A percentile compares a stretch with the other conserved stretches of the same genome.
Evolutionary conservation across 2,329 filamentous ascomycete species (phyloP).

Genomic region (Ophiocordyceps robertsii): DNA sequence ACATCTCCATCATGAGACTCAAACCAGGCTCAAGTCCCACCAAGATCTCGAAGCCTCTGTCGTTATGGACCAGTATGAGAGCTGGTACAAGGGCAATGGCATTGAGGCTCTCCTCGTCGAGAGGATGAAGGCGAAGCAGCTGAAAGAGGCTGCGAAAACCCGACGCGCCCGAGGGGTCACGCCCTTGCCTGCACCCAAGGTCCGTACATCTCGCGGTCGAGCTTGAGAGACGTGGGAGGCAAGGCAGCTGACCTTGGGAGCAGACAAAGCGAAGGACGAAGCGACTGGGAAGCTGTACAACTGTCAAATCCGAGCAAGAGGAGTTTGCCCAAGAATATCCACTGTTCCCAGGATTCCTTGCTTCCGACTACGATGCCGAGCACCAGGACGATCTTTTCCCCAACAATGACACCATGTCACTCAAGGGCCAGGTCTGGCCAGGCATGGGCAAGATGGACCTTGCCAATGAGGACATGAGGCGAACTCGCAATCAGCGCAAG

Average conservation of each 20-base stretch:
- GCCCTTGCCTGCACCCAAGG: slow-evolving; percentile 10
- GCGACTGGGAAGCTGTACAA: slow-evolving; percentile 7
- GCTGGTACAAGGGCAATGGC: slow-evolving; percentile 62
- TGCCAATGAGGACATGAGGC: slow-evolving; percentile 58
- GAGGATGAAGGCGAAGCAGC: slow-evolving; percentile 63
- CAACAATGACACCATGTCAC: slow-evolving; percentile 19
- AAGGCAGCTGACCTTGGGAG: slow-evolving; percentile 1
- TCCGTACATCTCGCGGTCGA: slow-evolving; percentile 1
- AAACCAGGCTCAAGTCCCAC: slow-evolving; percentile 59
- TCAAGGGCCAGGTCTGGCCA: slow-evolving; percentile 63
- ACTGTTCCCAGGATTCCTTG: slow-evolving; percentile 14
- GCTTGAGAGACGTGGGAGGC: too few species aligned
- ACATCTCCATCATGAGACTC: slow-evolving; percentile 77
- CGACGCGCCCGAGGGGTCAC: slow-evolving; percentile 20
- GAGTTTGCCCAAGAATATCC: slow-evolving; percentile 12
- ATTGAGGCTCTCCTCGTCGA: slow-evolving; percentile 65
- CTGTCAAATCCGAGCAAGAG: slow-evolving; percentile 16
- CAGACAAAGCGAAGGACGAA: slow-evolving; percentile 17
- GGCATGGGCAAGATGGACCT: slow-evolving; percentile 77
- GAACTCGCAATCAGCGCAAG: slow-evolving; percentile 68
- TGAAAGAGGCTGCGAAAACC: slow-evolving; percentile 46
- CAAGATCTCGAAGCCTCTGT: slow-evolving; percentile 51
- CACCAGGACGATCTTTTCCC: slow-evolving; percentile 13
- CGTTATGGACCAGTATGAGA: slow-evolving; percentile 54
- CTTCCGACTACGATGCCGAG: slow-evolving; percentile 15